These are phyloP conservation scores for Sordariomycetes sp. DNA, from an alignment of 2,329 filamentous ascomycete genomes.

Conservation along the genomic window DNA sequence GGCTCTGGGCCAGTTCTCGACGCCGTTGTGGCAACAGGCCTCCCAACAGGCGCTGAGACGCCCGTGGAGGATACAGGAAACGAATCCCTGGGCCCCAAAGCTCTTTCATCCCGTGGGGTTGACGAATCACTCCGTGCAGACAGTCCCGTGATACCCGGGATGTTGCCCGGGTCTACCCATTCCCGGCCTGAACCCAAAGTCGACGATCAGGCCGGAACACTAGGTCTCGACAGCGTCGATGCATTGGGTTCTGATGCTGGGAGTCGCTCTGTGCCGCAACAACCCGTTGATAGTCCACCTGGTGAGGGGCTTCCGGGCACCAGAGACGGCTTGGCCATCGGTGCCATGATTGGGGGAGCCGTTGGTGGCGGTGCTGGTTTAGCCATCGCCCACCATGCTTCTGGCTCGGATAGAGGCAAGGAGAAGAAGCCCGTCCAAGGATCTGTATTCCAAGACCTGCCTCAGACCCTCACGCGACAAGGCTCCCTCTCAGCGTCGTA, in stretches of 20 bases:
- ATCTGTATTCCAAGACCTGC: neutral
- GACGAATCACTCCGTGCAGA: neutral
- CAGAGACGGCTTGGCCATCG: neutral
- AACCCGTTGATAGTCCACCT: neutral
- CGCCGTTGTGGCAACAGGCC: neutral
- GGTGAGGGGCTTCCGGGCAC: neutral
- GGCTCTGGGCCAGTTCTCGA: neutral
- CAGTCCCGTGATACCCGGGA: neutral
- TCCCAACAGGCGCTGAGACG: neutral
- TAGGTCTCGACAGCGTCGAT: neutral
- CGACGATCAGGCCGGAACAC: neutral
- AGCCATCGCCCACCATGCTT: neutral
- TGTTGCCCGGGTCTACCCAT: neutral
- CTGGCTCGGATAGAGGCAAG: neutral
- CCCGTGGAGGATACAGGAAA: neutral
- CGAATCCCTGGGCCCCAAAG: neutral
- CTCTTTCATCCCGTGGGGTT: neutral
- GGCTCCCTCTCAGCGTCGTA: slow-evolving; percentile 11
- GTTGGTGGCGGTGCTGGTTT: neutral
- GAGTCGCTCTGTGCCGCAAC: neutral
- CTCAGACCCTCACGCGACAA: slow-evolving; percentile 5
- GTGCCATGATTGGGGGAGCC: neutral
- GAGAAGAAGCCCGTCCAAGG: neutral
- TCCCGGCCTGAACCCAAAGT: neutral
- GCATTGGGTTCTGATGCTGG: neutral